Evolutionary conservation across 371 early-diverging fungal genomes (phyloP), one percentile per base, ranked within the genome.

Genomic region (Basidiobolus meristosporus): DNA sequence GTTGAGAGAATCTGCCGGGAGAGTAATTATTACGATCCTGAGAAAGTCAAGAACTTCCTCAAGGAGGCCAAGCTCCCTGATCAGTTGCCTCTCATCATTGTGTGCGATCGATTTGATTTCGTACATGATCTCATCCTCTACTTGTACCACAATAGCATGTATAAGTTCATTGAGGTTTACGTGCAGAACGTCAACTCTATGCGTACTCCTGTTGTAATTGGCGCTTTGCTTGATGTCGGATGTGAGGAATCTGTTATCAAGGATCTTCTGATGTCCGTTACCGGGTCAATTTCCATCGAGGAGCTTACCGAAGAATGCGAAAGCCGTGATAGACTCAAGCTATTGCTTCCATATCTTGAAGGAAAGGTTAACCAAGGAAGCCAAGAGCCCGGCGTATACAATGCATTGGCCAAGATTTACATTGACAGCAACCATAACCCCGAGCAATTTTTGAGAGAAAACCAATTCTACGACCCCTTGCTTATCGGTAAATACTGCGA

Each of bases 401-500:
- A 95, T 50, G 95, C 93, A 7, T 60, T 97, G 36, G 98, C 93
- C 50, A 97, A 95, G 74, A 91, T 97, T 41, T 95, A 91, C 57
- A 93, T 97, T 50, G 98, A 95, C 59, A 90, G 85, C 57, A 97
- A 97, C 75, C 88, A 87, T 60, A 90, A 96, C 47, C 85, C 98
- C 14, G 96, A 95, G 53, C 70, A 73, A 38, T 97, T 97, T 74
- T 64, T 97, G 47, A 81, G 77, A 46, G 82, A 81, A 42, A 97
- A 97, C 58, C 75, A 30, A 65, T 67, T 67, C 31, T 95, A 95
- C 55, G 81, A 92, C 47, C 77, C 93, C 18, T 70, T 76, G 19
- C 62, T 77, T 11, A 82, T 97, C 45, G 98, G 98, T 45, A 81
- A 88, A 49, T 90, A 91, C 69, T 92, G 95, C 64, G 98, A 95